Conservation (phyloP, 2,329 filamentous ascomycete species). For the Alternaria solani region DNA sequence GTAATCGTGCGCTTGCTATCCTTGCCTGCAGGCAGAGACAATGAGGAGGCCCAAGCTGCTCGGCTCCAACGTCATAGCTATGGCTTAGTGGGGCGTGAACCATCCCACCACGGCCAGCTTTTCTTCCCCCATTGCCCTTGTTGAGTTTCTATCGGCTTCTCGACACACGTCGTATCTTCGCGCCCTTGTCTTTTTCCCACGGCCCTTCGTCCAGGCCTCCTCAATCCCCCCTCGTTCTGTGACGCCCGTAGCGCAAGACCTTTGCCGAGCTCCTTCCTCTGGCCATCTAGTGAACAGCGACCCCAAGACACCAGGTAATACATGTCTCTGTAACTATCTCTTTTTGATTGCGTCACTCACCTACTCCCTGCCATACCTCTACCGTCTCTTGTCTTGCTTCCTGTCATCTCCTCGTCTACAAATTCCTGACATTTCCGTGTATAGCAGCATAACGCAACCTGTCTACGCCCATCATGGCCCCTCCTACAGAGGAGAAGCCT, state of each 20-base stretch:
- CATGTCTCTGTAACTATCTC: background rate
- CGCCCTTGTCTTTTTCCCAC: background rate
- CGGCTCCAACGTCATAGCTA: conserved; percentile 20
- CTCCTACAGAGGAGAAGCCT: conserved; percentile 31
- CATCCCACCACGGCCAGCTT: conserved; percentile 25
- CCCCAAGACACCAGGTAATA: conserved; percentile 18
- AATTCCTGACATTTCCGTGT: conserved; percentile 27
- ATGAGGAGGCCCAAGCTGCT: conserved; percentile 14
- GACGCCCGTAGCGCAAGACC: conserved; percentile 11
- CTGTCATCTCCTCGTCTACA: conserved; percentile 13
- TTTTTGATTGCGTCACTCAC: background rate
- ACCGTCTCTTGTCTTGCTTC: conserved; percentile 9
- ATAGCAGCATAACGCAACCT: conserved; percentile 30
- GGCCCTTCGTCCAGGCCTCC: conserved; percentile 1
- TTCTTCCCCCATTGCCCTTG: conserved; percentile 22
- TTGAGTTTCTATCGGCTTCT: conserved; percentile 9
- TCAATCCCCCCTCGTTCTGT: conserved; percentile 8
- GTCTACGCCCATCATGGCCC: conserved; percentile 32
- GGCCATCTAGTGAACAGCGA: background rate
- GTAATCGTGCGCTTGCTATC: conserved; percentile 22
- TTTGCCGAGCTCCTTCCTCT: conserved; percentile 19
- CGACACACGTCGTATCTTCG: conserved; percentile 5
- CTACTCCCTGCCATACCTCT: background rate
- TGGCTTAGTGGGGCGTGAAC: conserved; percentile 20
- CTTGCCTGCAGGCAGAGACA: conserved; percentile 12